Base-by-base conservation (phyloP, 2,329 filamentous ascomycete species). In the Raffaelea deltoideospora region DNA sequence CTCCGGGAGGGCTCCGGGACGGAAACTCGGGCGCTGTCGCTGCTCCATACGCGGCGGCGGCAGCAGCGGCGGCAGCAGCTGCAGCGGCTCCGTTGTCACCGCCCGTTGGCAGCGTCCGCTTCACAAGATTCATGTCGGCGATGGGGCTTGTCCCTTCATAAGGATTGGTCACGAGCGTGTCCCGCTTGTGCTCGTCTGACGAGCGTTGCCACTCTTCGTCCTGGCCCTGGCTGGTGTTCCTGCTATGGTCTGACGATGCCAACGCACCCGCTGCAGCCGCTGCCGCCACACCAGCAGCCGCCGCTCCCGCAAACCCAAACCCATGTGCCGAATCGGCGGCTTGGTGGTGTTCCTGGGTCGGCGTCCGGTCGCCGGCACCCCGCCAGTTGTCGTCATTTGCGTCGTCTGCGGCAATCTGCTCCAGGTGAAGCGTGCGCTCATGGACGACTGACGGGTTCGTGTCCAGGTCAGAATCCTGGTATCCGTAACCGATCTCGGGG, bases 371-470 rank as follows among this genome's bases (percentile, higher is more conserved):
- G 29, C 43, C 48, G 10, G 49, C 45, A n/a, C n/a, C n/a, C 51
- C 54, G 59, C 34, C 37, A 42, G n/a, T 44, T 38, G 14, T 45
- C 40, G 10, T 47, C 43, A 7, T 45, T n/a, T n/a, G n/a, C 43
- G 20, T 39, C 42, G 35, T 73, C 76, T 34, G 80, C 69, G 1
- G 77, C 78, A 1, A n/a, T n/a, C n/a, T n/a, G n/a, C 6, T 30
- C n/a, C n/a, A 7, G 28, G 6, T 30, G n/a, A 11, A 17, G 4
- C n/a, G 6, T 11, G 11, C 31, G 37, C 15, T 81, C 84, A 45
- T 86, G 72, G 29, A 92, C 75, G 34, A 87, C 67, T 0, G 87
- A 94, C 3, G 85, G 85, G 50, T 92, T 92, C 15, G 86, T 93
- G 32, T 74, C 78, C 14, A 84, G 68, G 19, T 46, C 44, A 42